Conservation (phyloP, 164 flowering plant genomes). For the Stephania yunnanensis region DNA sequence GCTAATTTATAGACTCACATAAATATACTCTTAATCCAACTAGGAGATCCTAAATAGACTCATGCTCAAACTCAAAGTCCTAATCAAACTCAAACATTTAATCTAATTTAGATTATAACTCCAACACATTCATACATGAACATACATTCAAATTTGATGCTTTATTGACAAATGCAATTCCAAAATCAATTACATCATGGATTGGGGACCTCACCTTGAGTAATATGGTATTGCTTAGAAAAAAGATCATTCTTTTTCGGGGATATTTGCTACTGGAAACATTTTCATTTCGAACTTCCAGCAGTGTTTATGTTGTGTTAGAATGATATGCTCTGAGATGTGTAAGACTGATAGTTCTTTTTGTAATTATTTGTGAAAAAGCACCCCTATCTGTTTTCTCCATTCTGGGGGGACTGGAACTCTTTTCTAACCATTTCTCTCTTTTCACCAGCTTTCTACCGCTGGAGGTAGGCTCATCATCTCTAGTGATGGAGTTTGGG, state of each 20-base stretch:
- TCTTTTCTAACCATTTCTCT: not conserved
- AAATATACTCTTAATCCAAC: too few relatives aligned
- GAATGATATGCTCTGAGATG: not conserved
- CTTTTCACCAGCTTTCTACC: constrained; percentile 58
- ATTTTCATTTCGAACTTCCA: not conserved
- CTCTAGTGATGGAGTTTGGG: constrained; percentile 99
- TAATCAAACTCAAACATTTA: too few relatives aligned
- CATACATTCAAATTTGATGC: not conserved
- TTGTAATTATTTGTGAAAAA: not conserved
- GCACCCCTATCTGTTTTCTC: not conserved
- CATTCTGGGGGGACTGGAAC: not conserved
- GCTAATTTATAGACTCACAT: too few relatives aligned
- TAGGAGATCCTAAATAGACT: too few relatives aligned
- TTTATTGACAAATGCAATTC: not conserved
- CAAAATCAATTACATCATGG: not conserved
- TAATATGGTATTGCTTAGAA: not conserved
- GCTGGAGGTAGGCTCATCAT: constrained; percentile 90
- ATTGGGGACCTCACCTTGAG: not conserved
- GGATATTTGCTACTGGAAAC: not conserved
- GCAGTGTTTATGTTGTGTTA: not conserved
- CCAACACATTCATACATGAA: too few relatives aligned
- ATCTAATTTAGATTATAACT: too few relatives aligned
- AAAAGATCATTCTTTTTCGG: not conserved
- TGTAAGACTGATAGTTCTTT: not conserved
- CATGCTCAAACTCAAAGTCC: too few relatives aligned